Percentiles rank a stretch among this genome's conserved stretches.
Evolutionary conservation across 1,284 basidiomycete species (phyloP).

Genomic region (Agroathelia rolfsii): DNA sequence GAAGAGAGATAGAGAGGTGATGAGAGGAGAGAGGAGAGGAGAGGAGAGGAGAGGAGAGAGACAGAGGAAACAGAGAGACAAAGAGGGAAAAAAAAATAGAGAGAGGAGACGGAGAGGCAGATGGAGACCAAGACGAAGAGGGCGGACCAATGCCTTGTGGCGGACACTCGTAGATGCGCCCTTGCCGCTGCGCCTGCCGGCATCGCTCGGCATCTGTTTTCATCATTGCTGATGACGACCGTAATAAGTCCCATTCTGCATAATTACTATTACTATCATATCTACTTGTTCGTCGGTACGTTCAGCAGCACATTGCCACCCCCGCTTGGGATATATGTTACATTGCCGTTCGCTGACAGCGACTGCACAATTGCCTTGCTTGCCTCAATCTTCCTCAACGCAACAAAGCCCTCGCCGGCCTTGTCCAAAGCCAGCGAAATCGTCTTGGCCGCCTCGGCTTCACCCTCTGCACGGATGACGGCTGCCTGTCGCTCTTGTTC

Average conservation of each 20-base stretch:
- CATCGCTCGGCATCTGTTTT: too few relatives aligned
- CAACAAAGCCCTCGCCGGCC: conserved; percentile 93
- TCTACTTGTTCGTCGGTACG: conserved; percentile 58
- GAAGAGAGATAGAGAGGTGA: conserved; percentile 26
- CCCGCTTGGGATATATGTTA: conserved; percentile 80
- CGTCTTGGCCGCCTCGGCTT: conserved; percentile 92
- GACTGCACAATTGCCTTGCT: conserved; percentile 92
- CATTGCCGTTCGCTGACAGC: conserved; percentile 70
- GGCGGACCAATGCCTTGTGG: conserved; percentile 3
- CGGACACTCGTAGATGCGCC: not conserved
- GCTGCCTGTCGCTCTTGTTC: conserved; percentile 99
- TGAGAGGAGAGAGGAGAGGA: conserved; percentile 27
- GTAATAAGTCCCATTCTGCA: not conserved
- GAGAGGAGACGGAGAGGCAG: conserved; percentile 30
- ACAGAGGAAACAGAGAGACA: conserved; percentile 22
- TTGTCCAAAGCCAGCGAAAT: conserved; percentile 90
- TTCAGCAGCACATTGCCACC: conserved; percentile 76
- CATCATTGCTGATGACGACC: too few relatives aligned
- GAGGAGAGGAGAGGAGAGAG: conserved; percentile 33
- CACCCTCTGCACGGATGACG: conserved; percentile 96
- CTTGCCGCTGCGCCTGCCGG: too few relatives aligned
- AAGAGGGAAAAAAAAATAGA: conserved; percentile 33
- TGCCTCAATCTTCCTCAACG: conserved; percentile 95
- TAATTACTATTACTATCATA: too few relatives aligned
- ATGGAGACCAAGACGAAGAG: conserved; percentile 22